phyloP scores from a whole-genome alignment of 148 eudicot genomes.

The Rhododendron simsii region DNA sequence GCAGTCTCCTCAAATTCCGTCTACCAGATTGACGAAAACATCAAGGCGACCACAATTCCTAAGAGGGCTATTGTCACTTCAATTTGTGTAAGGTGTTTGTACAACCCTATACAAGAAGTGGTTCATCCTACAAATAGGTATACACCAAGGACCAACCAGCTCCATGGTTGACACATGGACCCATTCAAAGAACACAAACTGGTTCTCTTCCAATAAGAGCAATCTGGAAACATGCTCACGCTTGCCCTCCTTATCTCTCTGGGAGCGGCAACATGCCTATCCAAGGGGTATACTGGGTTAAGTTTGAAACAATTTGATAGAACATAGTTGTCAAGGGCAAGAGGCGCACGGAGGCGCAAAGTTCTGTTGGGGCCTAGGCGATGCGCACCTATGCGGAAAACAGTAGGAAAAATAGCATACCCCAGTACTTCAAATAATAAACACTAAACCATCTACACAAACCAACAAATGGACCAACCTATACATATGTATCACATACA shows the following conservation, averaged over 20 bases:
- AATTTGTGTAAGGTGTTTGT: background rate
- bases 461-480: no score
- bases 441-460: no score
- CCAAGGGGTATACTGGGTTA: background rate
- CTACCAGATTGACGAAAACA: background rate
- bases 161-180: background rate
- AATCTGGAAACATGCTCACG: background rate
- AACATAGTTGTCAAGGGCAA: no score
- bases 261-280: background rate
- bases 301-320: background rate
- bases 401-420: no score
- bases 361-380: no score
- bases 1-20: background rate
- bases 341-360: no score
- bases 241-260: background rate
- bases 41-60: background rate
- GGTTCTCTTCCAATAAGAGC: background rate
- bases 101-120: background rate
- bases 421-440: no score
- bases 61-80: background rate
- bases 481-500: no score
- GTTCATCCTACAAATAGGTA: background rate
- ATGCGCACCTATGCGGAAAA: no score
- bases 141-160: background rate
- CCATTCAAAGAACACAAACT: background rate